Evolutionary conservation across 2,329 filamentous ascomycete genomes (phyloP), one percentile per base, ranked within the genome.

Genomic region (Penicillium sp.): DNA sequence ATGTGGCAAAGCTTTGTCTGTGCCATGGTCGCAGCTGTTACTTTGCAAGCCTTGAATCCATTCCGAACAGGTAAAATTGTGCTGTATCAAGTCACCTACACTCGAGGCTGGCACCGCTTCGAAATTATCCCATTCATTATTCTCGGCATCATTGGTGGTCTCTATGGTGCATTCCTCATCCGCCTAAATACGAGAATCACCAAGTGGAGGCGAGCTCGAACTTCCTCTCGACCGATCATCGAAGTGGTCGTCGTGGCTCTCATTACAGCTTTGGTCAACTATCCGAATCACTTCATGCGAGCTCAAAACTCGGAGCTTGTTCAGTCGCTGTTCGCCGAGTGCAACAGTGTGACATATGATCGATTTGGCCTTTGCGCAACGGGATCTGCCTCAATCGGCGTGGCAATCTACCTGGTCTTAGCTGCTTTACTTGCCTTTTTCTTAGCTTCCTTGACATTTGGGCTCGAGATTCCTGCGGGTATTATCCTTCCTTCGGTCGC

Each of bases 1-100:
- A 97, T 99, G 94, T 99, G 94, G 94, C 94, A 97, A 74, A 96
- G 92, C 69, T 99, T 99, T 71, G 94, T 99, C 41, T 97, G 94
- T 69, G 94, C 94, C 72, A 97, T 97, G 93, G 91, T 96, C n/a
- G 94, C 93, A 17, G 93, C 94, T 19, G 91, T 97, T 38, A 91
- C 92, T 15, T 81, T 99, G 5, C 93, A 97, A 74, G 91, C 91
- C 6, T 85, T 96, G 61, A 94, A 99, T 72, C 94, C 94, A 5
- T 97, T 97, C 73, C 86, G 94, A 53, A 96, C 93, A 1, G 94
- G 93, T 54, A 95, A 99, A 74, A 88, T 97, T 53, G 94, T 97
- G 46, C 80, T 97, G 54, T 99, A 96, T 72, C 93, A 99, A 75
- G 93, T 97, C 69, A 93, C 90, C 37, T 97, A 97, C 74, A 93